Evolutionary conservation across 805 yeast genomes (phyloP), one percentile per base, ranked within the genome.

Genomic region (Saturnispora galanensis): DNA sequence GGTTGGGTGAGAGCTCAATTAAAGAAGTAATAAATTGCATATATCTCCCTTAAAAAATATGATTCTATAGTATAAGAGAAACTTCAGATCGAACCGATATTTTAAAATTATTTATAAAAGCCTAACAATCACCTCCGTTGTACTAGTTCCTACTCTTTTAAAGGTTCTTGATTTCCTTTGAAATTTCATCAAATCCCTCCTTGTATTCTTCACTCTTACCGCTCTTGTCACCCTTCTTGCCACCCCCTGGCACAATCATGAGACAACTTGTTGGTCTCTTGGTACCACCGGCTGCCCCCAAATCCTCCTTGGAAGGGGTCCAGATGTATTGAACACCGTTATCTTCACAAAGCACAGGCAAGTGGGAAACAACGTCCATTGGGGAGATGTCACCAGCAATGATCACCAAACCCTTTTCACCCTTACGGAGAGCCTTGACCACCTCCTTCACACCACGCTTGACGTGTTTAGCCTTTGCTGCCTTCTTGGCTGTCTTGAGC

Each of bases 381-480:
- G 99, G 99, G 45, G 95, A 89, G 52, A 94, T 93, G 64, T 93
- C 99, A 56, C 98, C 97, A 31, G 99, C 98, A 67, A 93, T 81
- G 54, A 93, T 71, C 35, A 93, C 97, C 43, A 93, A 74, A 44
- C 98, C 99, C 68, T 93, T 93, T 65, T 89, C 97, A 54, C 97
- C 97, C 68, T 93, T 93, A 73, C 98, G 81, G 52, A 93, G 76
- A 17, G 97, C 93, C 71, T 93, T 93, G 57, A 90, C 97, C 32
- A 93, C 98, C 69, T 93, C 99, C 68, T 93, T 93, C 46, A 93
- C 97, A 64, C 99, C 99, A 69, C 98, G 79, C 70, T 88, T 90
- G 56, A 93, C 96, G 66, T 90, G 96, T 70, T 93, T 93, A 52
- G 96, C 94, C 70, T 93, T 93, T 44, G 97, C 88, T 9, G 98